phyloP scores from a whole-genome alignment of 2,329 filamentous ascomycete species.

The Colletotrichum sp. region DNA sequence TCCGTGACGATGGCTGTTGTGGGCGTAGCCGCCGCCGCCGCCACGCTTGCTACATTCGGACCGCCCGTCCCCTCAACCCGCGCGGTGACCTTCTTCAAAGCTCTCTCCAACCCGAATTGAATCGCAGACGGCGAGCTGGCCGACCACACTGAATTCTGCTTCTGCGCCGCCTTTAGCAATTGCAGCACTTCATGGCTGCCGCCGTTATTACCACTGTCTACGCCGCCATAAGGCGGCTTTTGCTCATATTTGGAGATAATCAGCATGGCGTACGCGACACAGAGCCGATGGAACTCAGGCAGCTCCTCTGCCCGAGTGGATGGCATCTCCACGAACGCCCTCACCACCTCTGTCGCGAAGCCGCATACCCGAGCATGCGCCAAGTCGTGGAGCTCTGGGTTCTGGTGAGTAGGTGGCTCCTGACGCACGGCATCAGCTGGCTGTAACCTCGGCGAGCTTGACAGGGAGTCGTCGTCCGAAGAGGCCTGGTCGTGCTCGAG shows the following conservation, averaged over 20 bases:
- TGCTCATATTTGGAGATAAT: conserved; percentile 18
- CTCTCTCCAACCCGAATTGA: conserved; percentile 16
- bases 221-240: background rate
- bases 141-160: conserved; percentile 7
- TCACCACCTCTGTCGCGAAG: conserved; percentile 15
- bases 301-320: conserved; percentile 13
- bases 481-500: conserved; percentile 13
- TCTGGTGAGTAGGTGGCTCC: background rate
- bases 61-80: background rate
- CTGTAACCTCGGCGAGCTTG: conserved; percentile 4
- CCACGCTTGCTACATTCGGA: background rate
- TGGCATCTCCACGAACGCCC: conserved; percentile 18
- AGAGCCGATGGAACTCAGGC: conserved; percentile 16
- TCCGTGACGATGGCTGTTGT: background rate
- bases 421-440: background rate
- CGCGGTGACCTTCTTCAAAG: conserved; percentile 12
- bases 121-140: conserved; percentile 16
- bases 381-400: background rate
- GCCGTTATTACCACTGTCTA: background rate
- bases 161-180: conserved; percentile 8
- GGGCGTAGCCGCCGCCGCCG: background rate
- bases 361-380: conserved; percentile 5
- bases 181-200: conserved; percentile 7
- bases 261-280: conserved; percentile 19
- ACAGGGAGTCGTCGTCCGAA: conserved; percentile 15